These are phyloP conservation scores for Penicillium antarcticum DNA, from an alignment of 495 filamentous ascomycete species.

Conservation along the genomic window DNA sequence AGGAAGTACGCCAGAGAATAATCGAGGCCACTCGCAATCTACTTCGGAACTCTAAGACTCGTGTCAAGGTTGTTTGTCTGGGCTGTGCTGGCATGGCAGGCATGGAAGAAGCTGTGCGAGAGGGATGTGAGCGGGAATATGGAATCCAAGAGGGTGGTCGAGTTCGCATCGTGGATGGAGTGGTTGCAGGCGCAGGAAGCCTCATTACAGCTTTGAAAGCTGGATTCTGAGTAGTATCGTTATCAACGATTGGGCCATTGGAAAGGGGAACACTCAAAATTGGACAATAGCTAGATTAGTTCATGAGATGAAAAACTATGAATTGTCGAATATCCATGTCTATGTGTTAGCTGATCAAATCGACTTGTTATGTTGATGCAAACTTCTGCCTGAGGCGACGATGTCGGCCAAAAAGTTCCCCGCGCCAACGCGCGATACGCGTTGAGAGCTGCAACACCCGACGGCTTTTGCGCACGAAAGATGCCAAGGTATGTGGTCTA, in stretches of 20 bases:
- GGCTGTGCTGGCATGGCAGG: constrained; percentile 93
- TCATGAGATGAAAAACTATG: no score
- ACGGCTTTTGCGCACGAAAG: constrained; percentile 23
- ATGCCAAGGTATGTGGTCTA: constrained; percentile 42
- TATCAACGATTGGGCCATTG: not conserved
- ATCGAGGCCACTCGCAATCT: constrained; percentile 65
- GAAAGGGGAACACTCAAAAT: not conserved
- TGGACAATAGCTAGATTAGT: not conserved
- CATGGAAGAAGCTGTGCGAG: constrained; percentile 74
- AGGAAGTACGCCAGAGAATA: constrained; percentile 64
- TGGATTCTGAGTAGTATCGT: constrained; percentile 25
- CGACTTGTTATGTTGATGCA: constrained; percentile 3
- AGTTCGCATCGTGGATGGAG: constrained; percentile 79
- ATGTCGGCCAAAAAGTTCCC: constrained; percentile 26
- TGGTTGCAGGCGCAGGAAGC: constrained; percentile 70
- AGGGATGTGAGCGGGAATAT: constrained; percentile 60
- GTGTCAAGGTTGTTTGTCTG: constrained; percentile 54
- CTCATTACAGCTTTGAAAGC: constrained; percentile 51
- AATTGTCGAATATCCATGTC: no score
- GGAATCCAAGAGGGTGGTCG: constrained; percentile 55
- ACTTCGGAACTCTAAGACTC: constrained; percentile 43
- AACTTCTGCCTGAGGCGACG: constrained; percentile 31
- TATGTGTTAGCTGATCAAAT: no score
- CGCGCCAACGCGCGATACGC: constrained; percentile 42
- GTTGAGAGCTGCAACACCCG: constrained; percentile 30